A percentile compares a stretch with the other conserved stretches of the same genome.
phyloP scores from a whole-genome alignment of 306 rosid species.

The Malus sylvestris region DNA sequence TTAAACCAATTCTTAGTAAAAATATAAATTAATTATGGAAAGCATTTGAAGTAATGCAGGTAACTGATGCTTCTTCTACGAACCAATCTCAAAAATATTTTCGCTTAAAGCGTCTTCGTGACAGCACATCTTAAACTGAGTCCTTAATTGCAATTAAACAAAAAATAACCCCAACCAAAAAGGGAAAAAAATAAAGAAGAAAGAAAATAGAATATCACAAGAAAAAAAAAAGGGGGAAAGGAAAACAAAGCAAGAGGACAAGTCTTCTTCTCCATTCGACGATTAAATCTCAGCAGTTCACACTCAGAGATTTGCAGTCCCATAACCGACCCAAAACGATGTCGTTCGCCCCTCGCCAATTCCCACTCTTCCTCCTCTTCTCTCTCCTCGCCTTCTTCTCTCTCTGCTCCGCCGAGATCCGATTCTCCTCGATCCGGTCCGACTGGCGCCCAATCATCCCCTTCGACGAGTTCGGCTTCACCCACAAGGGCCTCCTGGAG shows the following conservation, averaged over 20 bases:
- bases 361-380: conserved; percentile 18
- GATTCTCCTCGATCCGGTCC: conserved; percentile 36
- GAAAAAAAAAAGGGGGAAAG: not conserved
- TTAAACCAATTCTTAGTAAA: rapidly evolving
- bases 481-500: conserved; percentile 71
- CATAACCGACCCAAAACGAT: not conserved
- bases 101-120: no score
- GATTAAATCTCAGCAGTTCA: not conserved
- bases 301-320: not conserved
- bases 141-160: not conserved
- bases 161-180: no score
- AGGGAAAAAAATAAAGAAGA: not conserved
- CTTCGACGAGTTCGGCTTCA: conserved; percentile 81
- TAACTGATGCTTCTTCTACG: no score
- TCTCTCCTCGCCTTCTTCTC: conserved; percentile 18
- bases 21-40: no score
- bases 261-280: not conserved
- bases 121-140: no score
- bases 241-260: not conserved
- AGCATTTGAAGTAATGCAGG: no score
- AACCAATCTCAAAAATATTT: no score
- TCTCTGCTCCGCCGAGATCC: conserved; percentile 60
- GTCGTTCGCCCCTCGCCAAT: conserved; percentile 1
- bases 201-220: no score
- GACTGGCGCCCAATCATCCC: conserved; percentile 59